Conservation (phyloP, 768 basidiomycete genomes). For the Serendipita indica region DNA sequence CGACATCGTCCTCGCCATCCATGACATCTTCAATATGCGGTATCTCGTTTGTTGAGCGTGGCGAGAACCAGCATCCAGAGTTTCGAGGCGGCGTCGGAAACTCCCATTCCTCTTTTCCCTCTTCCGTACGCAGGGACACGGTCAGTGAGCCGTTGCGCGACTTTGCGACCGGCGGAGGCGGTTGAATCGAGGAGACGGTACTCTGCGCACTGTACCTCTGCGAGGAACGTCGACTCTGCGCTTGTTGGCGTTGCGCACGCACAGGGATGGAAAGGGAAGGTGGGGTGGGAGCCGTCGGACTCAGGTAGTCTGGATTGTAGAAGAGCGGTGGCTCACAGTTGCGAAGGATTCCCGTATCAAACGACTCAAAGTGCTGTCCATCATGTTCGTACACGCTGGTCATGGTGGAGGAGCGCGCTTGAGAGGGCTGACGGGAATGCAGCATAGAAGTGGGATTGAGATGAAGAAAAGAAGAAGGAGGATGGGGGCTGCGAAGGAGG, state of each 20-base stretch:
- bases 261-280: background rate
- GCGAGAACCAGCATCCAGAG: slow-evolving; percentile 4
- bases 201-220: background rate
- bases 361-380: background rate
- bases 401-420: background rate
- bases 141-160: background rate
- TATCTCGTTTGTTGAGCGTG: background rate
- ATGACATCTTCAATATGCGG: background rate
- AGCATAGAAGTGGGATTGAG: background rate
- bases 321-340: background rate
- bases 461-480: background rate
- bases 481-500: background rate
- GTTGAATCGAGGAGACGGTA: background rate
- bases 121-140: background rate
- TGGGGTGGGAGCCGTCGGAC: background rate
- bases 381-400: background rate
- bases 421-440: background rate
- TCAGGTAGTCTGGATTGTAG: background rate
- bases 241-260: too few species aligned
- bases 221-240: background rate
- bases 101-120: background rate
- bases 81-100: background rate
- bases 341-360: background rate
- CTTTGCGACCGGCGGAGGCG: background rate
- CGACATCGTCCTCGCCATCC: background rate